These are phyloP conservation scores for Leishmania gerbilli DNA, from an alignment of 208 protist genomes.

Conservation along the genomic window DNA sequence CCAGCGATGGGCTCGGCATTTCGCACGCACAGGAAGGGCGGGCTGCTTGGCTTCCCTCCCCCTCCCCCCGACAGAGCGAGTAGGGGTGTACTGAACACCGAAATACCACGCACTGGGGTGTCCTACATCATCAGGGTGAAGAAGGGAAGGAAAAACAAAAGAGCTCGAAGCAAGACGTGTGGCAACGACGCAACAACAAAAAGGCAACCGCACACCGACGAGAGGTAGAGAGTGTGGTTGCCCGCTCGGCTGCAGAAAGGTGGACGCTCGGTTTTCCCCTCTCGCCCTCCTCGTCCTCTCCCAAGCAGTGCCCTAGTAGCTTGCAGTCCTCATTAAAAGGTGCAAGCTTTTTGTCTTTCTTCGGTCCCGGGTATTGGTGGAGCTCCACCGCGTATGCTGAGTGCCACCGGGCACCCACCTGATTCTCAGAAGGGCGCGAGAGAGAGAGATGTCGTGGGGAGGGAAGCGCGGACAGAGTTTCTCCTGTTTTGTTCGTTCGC, in stretches of 20 bases:
- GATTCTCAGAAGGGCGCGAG: background rate
- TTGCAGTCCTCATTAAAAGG: background rate
- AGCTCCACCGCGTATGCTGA: background rate
- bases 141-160: background rate
- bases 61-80: too few species aligned
- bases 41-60: background rate
- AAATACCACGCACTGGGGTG: background rate
- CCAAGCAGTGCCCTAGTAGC: background rate
- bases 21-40: background rate
- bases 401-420: background rate
- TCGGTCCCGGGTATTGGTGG: background rate
- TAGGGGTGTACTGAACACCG: background rate
- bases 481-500: background rate
- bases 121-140: background rate
- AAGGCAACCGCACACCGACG: background rate
- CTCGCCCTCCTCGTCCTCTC: background rate
- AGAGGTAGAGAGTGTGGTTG: background rate
- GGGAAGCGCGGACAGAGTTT: background rate
- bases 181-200: background rate
- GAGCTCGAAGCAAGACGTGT: background rate
- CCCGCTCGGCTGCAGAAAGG: background rate
- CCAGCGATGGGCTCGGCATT: too few species aligned
- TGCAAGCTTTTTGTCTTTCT: background rate
- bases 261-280: background rate
- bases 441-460: background rate